Evolutionary conservation across 768 basidiomycete genomes (phyloP).

Genomic region (Trametopsis cervina): DNA sequence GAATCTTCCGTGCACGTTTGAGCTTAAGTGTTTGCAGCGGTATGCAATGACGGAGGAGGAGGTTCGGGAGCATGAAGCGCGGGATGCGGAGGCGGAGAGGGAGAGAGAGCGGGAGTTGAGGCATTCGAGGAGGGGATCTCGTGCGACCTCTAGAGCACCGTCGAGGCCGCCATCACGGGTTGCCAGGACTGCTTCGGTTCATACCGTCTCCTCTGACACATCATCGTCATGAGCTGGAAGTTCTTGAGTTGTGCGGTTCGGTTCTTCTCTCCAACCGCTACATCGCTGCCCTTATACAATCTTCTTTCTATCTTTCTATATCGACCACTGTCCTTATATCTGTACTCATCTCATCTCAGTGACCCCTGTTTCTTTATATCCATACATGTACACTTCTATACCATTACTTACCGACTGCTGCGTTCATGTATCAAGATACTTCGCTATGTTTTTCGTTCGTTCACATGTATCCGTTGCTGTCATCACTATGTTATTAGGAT

Average conservation of each 20-base stretch:
- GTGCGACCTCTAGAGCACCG: conserved; percentile 16
- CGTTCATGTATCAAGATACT: no score
- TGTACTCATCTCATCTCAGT: no score
- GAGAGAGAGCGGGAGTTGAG: conserved; percentile 10
- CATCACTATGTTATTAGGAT: no score
- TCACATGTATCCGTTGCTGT: no score
- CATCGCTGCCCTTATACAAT: no score
- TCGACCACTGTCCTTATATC: no score
- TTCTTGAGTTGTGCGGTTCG: not conserved
- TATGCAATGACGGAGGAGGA: conserved; percentile 46
- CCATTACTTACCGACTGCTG: no score
- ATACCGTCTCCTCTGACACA: conserved; percentile 2
- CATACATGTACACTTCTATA: no score
- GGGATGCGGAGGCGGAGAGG: conserved; percentile 21
- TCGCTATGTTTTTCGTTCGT: no score
- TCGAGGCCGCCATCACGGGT: conserved; percentile 11
- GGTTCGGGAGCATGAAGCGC: conserved; percentile 37
- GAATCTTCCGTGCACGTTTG: conserved; percentile 51
- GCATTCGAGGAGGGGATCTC: conserved; percentile 5
- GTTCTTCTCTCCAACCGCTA: no score
- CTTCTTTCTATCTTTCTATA: no score
- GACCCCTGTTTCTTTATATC: no score
- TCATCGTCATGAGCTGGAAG: not conserved
- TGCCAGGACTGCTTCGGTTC: not conserved
- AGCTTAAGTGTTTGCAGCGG: conserved; percentile 42